Evolutionary conservation across 2,329 filamentous ascomycete genomes (phyloP).

Genomic region (Penicillium frequentans): DNA sequence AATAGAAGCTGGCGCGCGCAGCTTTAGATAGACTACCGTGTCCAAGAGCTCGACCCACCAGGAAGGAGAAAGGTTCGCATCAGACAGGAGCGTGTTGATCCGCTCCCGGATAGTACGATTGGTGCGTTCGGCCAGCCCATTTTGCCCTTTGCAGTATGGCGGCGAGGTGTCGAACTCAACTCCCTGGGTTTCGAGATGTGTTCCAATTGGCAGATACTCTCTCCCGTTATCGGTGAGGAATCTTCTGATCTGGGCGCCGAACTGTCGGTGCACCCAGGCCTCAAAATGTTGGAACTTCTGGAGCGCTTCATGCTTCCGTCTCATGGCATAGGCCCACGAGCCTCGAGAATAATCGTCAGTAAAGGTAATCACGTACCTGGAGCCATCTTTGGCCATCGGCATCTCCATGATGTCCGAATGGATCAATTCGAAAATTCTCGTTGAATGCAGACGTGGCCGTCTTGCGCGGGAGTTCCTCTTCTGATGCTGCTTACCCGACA

Average conservation of each 20-base stretch:
- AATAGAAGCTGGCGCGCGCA: too few relatives aligned
- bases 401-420: too few relatives aligned
- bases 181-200: neutral
- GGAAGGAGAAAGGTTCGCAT: slow-evolving; percentile 1
- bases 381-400: too few relatives aligned
- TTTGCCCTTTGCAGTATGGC: slow-evolving; percentile 2
- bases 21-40: too few relatives aligned
- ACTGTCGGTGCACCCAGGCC: neutral
- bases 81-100: neutral
- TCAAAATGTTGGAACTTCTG: neutral
- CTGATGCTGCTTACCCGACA: too few relatives aligned
- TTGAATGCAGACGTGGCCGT: too few relatives aligned
- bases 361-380: too few relatives aligned
- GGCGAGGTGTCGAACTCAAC: neutral
- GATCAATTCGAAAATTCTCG: too few relatives aligned
- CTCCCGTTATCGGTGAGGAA: neutral
- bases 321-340: slow-evolving; percentile 4
- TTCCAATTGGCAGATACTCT: neutral
- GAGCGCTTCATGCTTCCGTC: slow-evolving; percentile 3
- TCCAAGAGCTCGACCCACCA: too few relatives aligned
- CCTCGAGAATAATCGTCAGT: too few relatives aligned
- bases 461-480: too few relatives aligned
- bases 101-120: slow-evolving; percentile 5
- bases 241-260: neutral
- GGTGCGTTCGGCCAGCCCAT: slow-evolving; percentile 3